Conservation (phyloP, 371 early-diverging fungal genomes). For the Cokeromyces recurvatus region DNA sequence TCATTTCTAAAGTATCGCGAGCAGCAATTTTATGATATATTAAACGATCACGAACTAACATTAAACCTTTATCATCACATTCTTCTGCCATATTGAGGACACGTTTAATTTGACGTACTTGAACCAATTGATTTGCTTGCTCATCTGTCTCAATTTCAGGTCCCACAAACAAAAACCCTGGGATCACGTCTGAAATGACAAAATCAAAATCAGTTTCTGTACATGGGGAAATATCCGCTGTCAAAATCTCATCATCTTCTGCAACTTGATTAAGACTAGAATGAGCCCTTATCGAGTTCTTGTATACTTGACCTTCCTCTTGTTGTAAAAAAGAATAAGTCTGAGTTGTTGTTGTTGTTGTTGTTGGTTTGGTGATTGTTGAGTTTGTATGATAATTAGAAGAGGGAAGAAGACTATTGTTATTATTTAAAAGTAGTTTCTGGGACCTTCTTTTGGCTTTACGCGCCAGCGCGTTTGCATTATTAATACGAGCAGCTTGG, state of each 20-base stretch:
- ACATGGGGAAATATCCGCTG: slow-evolving; percentile 20
- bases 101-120: slow-evolving; percentile 41
- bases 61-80: slow-evolving; percentile 49
- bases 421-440: too few relatives aligned
- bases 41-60: slow-evolving; percentile 11
- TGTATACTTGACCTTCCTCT: neutral
- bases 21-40: slow-evolving; percentile 55
- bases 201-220: slow-evolving; percentile 47
- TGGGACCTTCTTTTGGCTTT: slow-evolving; percentile 32
- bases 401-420: too few relatives aligned
- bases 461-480: slow-evolving; percentile 46
- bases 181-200: slow-evolving; percentile 56
- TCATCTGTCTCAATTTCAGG: slow-evolving; percentile 53
- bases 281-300: neutral
- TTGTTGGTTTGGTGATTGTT: too few relatives aligned
- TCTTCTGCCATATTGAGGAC: slow-evolving; percentile 65
- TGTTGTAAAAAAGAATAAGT: too few relatives aligned
- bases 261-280: slow-evolving; percentile 18
- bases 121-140: slow-evolving; percentile 42
- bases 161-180: slow-evolving; percentile 55
- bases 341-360: slow-evolving; percentile 7
- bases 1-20: slow-evolving; percentile 59
- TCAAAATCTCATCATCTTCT: slow-evolving; percentile 33
- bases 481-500: slow-evolving; percentile 43
- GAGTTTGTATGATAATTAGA: too few relatives aligned